Conservation (phyloP, 352 stramenopile species). For the Phytophthora boehmeriae region DNA sequence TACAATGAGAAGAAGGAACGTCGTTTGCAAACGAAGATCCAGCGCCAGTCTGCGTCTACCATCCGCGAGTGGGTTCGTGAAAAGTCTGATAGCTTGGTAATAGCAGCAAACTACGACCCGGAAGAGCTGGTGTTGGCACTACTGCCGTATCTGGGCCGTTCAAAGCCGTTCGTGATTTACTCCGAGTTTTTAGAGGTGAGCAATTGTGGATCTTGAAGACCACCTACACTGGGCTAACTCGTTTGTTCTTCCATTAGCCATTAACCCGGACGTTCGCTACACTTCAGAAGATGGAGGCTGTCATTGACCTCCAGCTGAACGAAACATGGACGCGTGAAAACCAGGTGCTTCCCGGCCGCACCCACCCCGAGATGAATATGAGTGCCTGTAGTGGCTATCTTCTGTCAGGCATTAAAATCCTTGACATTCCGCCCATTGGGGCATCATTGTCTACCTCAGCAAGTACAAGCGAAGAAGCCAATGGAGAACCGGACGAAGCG, state of each 20-base stretch:
- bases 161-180: conserved; percentile 96
- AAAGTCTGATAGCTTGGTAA: conserved; percentile 87
- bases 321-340: conserved; percentile 97
- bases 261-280: conserved; percentile 90
- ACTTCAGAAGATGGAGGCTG: conserved; percentile 89
- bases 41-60: conserved; percentile 66
- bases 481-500: conserved; percentile 1
- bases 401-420: conserved; percentile 93
- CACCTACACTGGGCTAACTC: conserved; percentile 6
- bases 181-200: conserved; percentile 91
- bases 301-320: conserved; percentile 94
- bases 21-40: conserved; percentile 78
- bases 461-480: neutral
- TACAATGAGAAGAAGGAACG: conserved; percentile 83
- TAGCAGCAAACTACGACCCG: conserved; percentile 92
- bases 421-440: conserved; percentile 33
- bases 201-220: neutral
- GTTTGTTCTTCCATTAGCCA: conserved; percentile 47
- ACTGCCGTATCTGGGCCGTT: conserved; percentile 90
- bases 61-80: conserved; percentile 73
- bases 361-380: conserved; percentile 97
- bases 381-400: conserved; percentile 95
- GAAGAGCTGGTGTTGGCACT: conserved; percentile 85
- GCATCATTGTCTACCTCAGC: neutral
- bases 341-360: conserved; percentile 93